Conservation (phyloP, 2,329 filamentous ascomycete genomes). For the Aspergillus sp. region DNA sequence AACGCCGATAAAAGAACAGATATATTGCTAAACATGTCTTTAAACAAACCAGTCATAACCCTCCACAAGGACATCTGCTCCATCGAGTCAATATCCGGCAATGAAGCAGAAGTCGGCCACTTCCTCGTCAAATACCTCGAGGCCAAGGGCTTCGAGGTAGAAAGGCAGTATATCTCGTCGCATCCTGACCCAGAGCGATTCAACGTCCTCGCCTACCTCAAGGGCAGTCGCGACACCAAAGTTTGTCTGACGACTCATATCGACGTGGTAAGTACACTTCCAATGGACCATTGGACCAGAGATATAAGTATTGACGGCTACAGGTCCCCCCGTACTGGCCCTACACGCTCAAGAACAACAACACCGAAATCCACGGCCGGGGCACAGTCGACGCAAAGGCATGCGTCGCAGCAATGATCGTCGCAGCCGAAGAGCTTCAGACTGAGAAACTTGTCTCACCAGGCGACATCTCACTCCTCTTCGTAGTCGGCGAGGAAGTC, state of each 20-base stretch:
- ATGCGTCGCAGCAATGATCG: slow-evolving; percentile 66
- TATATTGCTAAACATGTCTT: too few relatives aligned
- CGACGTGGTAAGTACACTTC: too few relatives aligned
- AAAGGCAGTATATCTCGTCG: too few relatives aligned
- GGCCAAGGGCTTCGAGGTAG: too few relatives aligned
- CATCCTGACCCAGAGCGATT: too few relatives aligned
- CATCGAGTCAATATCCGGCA: not conserved
- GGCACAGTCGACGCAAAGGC: slow-evolving; percentile 62
- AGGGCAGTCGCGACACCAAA: too few relatives aligned
- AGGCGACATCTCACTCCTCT: slow-evolving; percentile 61
- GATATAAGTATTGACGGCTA: too few relatives aligned
- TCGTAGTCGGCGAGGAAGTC: slow-evolving; percentile 60
- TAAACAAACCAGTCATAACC: not conserved
- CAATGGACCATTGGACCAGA: too few relatives aligned
- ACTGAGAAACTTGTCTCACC: slow-evolving; percentile 39
- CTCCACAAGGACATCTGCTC: not conserved
- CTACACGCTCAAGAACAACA: slow-evolving; percentile 52
- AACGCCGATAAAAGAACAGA: too few relatives aligned
- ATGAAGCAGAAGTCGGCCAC: slow-evolving; percentile 20
- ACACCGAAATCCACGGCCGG: slow-evolving; percentile 61
- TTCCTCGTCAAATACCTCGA: slow-evolving; percentile 38
- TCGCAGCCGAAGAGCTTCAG: slow-evolving; percentile 61
- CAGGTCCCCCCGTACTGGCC: slow-evolving; percentile 69
- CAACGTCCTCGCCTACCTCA: too few relatives aligned
- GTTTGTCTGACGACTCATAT: too few relatives aligned